phyloP scores from a whole-genome alignment of 257 asterid genomes.

The Catharanthus roseus region DNA sequence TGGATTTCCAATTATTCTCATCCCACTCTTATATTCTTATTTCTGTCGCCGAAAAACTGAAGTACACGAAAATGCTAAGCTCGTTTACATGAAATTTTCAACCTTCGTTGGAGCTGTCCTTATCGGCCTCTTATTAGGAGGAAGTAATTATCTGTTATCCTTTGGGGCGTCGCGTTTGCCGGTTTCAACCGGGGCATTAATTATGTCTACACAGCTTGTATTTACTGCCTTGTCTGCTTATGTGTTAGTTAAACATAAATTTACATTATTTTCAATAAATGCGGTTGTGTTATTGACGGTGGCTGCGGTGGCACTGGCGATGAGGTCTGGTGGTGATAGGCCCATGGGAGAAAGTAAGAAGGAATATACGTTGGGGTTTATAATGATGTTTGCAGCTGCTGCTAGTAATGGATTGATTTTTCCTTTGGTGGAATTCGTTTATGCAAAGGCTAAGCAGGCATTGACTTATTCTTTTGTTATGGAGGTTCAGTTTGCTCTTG shows the following conservation, averaged over 20 bases:
- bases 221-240: slow-evolving; percentile 25
- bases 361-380: slow-evolving; percentile 18
- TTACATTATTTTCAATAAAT: slow-evolving; percentile 19
- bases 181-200: slow-evolving; percentile 17
- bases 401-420: slow-evolving; percentile 14
- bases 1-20: slow-evolving; percentile 26
- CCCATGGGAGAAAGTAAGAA: slow-evolving; percentile 17
- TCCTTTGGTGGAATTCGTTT: slow-evolving; percentile 17
- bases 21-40: slow-evolving; percentile 22
- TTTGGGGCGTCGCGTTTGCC: slow-evolving; percentile 14
- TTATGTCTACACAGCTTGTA: slow-evolving; percentile 15
- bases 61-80: slow-evolving; percentile 2
- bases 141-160: slow-evolving; percentile 17
- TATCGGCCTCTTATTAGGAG: slow-evolving; percentile 20
- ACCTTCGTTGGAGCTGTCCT: slow-evolving; percentile 15
- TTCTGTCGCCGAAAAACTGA: slow-evolving; percentile 18
- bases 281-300: slow-evolving; percentile 19
- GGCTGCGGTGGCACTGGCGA: slow-evolving; percentile 19
- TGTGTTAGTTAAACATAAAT: slow-evolving; percentile 22
- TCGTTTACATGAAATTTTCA: slow-evolving; percentile 14
- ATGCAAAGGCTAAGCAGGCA: slow-evolving; percentile 15
- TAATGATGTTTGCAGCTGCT: slow-evolving; percentile 16
- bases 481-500: slow-evolving; percentile 23
- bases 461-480: slow-evolving; percentile 16
- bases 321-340: slow-evolving; percentile 17